Percentiles rank a stretch among this genome's conserved stretches.
These are phyloP conservation scores for Aspergillus intermedius DNA, from an alignment of 2,329 filamentous ascomycete species.

Conservation along the genomic window DNA sequence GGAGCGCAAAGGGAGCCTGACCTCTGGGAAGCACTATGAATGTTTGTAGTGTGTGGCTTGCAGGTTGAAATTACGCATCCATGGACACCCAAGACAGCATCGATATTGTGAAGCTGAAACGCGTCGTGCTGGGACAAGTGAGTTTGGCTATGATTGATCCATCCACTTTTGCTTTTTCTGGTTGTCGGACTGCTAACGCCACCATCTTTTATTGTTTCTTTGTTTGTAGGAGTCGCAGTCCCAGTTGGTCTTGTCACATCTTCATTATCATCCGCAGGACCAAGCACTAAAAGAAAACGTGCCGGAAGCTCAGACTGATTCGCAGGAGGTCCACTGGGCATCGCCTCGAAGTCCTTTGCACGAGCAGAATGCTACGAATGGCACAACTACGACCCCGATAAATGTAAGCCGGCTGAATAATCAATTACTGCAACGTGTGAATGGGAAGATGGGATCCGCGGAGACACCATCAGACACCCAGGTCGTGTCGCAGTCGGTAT, in stretches of 20 bases:
- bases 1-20: not conserved
- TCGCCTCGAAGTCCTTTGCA: constrained; percentile 1
- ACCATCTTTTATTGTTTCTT: constrained; percentile 8
- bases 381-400: constrained; percentile 4
- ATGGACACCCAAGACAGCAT: constrained; percentile 39
- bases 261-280: constrained; percentile 5
- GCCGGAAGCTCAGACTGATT: not conserved
- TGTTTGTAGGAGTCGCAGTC: constrained; percentile 25
- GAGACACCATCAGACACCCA: constrained; percentile 39
- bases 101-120: constrained; percentile 35
- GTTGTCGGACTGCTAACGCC: constrained; percentile 23
- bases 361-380: constrained; percentile 16
- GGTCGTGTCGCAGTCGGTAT: constrained; percentile 40
- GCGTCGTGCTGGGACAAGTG: constrained; percentile 35
- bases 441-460: constrained; percentile 28
- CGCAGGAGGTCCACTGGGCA: constrained; percentile 1
- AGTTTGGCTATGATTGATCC: constrained; percentile 16
- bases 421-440: constrained; percentile 10
- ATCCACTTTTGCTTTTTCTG: constrained; percentile 18
- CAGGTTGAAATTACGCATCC: constrained; percentile 1
- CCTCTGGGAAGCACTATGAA: not conserved
- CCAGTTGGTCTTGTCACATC: constrained; percentile 14
- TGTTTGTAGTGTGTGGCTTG: not conserved
- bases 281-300: not conserved
- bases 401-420: constrained; percentile 6